Evolutionary conservation across 768 basidiomycete species (phyloP).

Genomic region (Pisolithus albus): DNA sequence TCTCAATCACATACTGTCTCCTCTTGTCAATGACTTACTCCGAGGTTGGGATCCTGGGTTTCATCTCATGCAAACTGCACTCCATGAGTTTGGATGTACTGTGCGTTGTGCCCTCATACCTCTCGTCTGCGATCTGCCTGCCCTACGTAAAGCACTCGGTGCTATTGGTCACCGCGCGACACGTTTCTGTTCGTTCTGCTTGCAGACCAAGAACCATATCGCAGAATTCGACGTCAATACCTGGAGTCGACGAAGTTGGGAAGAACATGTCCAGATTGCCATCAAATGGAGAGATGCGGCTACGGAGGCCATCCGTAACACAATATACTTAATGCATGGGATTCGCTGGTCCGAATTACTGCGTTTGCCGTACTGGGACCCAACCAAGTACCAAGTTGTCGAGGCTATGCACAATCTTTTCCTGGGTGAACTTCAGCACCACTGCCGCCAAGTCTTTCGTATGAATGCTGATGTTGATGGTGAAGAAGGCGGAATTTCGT

Average conservation of each 20-base stretch:
- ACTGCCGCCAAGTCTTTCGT: constrained; percentile 12
- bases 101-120: constrained; percentile 24
- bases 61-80: constrained; percentile 18
- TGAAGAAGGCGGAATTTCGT: background rate
- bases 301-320: constrained; percentile 8
- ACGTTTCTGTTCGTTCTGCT: constrained; percentile 23
- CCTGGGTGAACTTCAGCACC: constrained; percentile 8
- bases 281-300: constrained; percentile 8
- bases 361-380: constrained; percentile 32
- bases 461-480: constrained; percentile 5
- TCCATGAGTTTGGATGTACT: constrained; percentile 18
- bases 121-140: constrained; percentile 20
- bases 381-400: constrained; percentile 20
- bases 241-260: constrained; percentile 13
- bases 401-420: constrained; percentile 35
- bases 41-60: constrained; percentile 29
- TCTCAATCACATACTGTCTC: constrained; percentile 33
- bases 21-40: constrained; percentile 33
- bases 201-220: constrained; percentile 5
- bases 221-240: constrained; percentile 14
- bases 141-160: constrained; percentile 17
- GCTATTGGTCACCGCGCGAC: constrained; percentile 9
- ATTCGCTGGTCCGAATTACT: constrained; percentile 26
- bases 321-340: constrained; percentile 13
- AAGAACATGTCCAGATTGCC: constrained; percentile 14